Evolutionary conservation across 495 filamentous ascomycete species (phyloP).

Genomic region (Aspergillus bridgeri): DNA sequence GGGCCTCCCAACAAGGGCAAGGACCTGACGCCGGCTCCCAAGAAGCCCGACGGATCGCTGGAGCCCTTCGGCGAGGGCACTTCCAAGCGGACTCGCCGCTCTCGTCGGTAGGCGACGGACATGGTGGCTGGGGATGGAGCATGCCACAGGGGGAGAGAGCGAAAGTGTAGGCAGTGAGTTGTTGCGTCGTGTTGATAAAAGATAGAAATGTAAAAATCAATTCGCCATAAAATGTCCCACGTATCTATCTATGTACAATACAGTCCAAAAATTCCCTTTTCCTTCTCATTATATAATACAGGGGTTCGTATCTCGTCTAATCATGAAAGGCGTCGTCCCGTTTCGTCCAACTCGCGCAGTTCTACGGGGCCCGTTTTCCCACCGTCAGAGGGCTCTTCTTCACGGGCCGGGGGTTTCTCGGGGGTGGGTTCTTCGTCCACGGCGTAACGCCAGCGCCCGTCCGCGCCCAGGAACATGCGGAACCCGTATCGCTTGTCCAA

Average conservation of each 20-base stretch:
- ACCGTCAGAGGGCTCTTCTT: constrained; percentile 1
- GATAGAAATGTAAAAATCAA: too few relatives aligned
- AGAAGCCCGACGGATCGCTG: constrained; percentile 7
- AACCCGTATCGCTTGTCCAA: constrained; percentile 37
- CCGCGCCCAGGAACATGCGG: constrained; percentile 32
- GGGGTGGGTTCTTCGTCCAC: constrained; percentile 34
- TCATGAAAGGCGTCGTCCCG: too few relatives aligned
- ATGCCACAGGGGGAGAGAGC: not conserved
- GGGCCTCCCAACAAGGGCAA: constrained; percentile 58
- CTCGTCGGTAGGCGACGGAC: too few relatives aligned
- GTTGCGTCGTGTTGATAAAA: too few relatives aligned
- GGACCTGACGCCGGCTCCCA: constrained; percentile 34
- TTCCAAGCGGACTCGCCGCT: not conserved
- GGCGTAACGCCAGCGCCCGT: constrained; percentile 35
- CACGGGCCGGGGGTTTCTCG: not conserved
- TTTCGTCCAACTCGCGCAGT: too few relatives aligned
- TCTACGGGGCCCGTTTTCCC: not conserved
- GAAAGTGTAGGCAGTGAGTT: too few relatives aligned
- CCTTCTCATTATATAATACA: too few relatives aligned
- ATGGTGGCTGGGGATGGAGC: not conserved
- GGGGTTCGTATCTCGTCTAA: too few relatives aligned
- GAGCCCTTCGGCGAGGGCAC: constrained; percentile 2
- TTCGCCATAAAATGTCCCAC: too few relatives aligned
- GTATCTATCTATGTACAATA: too few relatives aligned
- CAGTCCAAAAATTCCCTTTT: too few relatives aligned